A percentile compares a stretch with the other conserved stretches of the same genome.
Evolutionary conservation across 2,329 filamentous ascomycete species (phyloP).

Genomic region (Hypoxylon sp.): DNA sequence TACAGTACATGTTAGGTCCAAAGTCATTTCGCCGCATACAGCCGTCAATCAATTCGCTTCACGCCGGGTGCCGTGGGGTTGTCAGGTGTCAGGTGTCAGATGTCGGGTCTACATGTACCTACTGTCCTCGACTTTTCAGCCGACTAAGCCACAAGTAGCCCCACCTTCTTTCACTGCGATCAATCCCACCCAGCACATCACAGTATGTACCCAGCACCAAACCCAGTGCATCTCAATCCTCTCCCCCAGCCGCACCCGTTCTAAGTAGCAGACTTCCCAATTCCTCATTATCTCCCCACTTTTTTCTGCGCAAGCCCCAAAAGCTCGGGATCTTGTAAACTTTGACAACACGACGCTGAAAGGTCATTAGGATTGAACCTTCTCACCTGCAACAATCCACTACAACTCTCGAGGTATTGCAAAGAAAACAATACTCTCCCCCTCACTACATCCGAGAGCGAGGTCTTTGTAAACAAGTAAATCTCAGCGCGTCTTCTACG

Average conservation of each 20-base stretch:
- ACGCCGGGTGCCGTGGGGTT: slow-evolving; percentile 10
- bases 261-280: slow-evolving; percentile 18
- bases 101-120: slow-evolving; percentile 1
- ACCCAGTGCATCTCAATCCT: neutral
- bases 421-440: slow-evolving; percentile 11
- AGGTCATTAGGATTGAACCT: slow-evolving; percentile 30
- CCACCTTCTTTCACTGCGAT: slow-evolving; percentile 1
- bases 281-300: slow-evolving; percentile 41
- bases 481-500: slow-evolving; percentile 30
- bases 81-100: neutral
- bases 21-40: neutral
- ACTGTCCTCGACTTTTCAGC: slow-evolving; percentile 8
- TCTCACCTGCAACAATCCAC: slow-evolving; percentile 31
- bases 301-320: slow-evolving; percentile 48
- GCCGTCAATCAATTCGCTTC: slow-evolving; percentile 17
- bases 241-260: slow-evolving; percentile 24
- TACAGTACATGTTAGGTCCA: neutral
- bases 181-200: neutral
- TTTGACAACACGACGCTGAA: slow-evolving; percentile 51
- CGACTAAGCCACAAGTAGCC: slow-evolving; percentile 21
- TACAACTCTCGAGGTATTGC: slow-evolving; percentile 29
- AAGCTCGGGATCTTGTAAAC: slow-evolving; percentile 50
- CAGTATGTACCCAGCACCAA: neutral
- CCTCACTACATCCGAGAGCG: slow-evolving; percentile 10
- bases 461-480: slow-evolving; percentile 21